Evolutionary conservation across 192 early-diverging fungal species (phyloP), one percentile per base, ranked within the genome.

Genomic region (Coemansia sp.): DNA sequence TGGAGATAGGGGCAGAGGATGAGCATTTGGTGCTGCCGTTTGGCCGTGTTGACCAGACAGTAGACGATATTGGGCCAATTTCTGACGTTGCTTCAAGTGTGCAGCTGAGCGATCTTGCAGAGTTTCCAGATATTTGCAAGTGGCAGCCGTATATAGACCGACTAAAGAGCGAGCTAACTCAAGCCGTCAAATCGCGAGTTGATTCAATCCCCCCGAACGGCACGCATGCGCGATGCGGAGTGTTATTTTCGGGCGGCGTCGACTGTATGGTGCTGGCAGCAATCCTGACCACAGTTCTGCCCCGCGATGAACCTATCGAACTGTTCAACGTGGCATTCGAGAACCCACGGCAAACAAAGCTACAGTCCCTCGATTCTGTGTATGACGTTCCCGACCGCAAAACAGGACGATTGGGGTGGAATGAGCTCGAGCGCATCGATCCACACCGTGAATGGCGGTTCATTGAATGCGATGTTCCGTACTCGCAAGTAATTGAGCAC

Each of bases 291-390:
- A 73, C 61, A 23, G 84, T 90, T 47, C 70, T 97, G 14, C 90
- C 93, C 2, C 41, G 64, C 0, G 69, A 80, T 2, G 92, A 93
- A 66, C 84, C 92, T 0, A 94, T 96, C 47, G 94, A 98, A 66
- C 78, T 98, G 16, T 76, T 98, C 41, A 98, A 98, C 81, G 94
- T 98, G 19, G 90, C 92, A 18, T 98, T 98, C 68, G 94, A 97
- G 54, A 98, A 97, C 64, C 94, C 94, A 9, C 82, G 94, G 4
- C 82, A 55, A 24, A 53, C 63, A 37, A 71, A 61, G 24, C 18
- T 29, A 0, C 57, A 63, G 10, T 39, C 37, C 23, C 14, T 4
- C 20, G 50, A 19, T 11, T 14, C 43, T 39, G 41, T 23, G 9
- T 83, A 39, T 66, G 82, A 86, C 66, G 93, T 93, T 2, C 94